Evolutionary conservation across 1,284 basidiomycete species (phyloP).

Genomic region (Leccinum cinnamomeum): DNA sequence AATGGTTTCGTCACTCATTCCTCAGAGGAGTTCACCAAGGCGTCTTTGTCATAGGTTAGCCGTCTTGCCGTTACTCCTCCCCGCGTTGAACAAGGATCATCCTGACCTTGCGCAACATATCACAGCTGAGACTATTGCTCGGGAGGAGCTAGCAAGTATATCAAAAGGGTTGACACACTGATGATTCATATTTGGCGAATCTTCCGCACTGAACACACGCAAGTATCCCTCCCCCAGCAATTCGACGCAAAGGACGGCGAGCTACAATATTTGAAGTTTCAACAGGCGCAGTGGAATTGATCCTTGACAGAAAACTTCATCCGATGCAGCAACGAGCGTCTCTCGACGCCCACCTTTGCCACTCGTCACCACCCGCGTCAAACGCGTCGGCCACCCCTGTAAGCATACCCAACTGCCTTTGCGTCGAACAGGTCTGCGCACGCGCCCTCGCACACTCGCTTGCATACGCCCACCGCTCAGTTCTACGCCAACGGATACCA

Average conservation of each 20-base stretch:
- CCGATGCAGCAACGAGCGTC: conserved; percentile 28
- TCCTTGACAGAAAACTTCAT: conserved; percentile 32
- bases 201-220: conserved; percentile 50
- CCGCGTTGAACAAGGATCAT: too few relatives aligned
- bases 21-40: too few relatives aligned
- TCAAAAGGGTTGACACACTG: conserved; percentile 57
- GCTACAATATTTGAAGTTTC: conserved; percentile 54
- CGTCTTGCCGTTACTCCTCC: too few relatives aligned
- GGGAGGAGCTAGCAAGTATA: conserved; percentile 49
- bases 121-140: conserved; percentile 48
- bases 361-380: background rate
- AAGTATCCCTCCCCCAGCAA: conserved; percentile 45
- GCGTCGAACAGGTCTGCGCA: too few relatives aligned
- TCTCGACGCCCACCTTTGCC: conserved; percentile 28
- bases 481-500: conserved; percentile 33
- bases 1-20: too few relatives aligned
- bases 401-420: too few relatives aligned
- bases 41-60: too few relatives aligned
- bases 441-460: background rate
- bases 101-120: too few relatives aligned
- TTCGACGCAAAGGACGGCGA: conserved; percentile 67
- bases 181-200: conserved; percentile 60
- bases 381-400: too few relatives aligned
- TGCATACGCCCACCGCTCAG: conserved; percentile 10
- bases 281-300: conserved; percentile 32